A percentile compares a stretch with the other conserved stretches of the same genome.
Evolutionary conservation across 2,329 filamentous ascomycete genomes (phyloP).

Genomic region (Fusarium haematococcum): DNA sequence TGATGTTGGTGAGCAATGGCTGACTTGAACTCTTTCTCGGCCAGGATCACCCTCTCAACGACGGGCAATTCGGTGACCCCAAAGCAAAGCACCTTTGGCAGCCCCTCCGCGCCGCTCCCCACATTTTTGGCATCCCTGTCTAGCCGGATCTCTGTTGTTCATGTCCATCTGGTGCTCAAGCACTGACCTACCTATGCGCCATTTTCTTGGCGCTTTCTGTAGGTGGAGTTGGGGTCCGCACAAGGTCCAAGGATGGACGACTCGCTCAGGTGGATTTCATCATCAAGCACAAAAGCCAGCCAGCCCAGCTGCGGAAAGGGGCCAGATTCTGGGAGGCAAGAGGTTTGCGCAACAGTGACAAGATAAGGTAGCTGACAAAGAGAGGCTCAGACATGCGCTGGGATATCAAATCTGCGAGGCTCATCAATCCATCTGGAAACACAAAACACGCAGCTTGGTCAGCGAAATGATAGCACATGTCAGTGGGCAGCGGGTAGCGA

Average conservation of each 20-base stretch:
- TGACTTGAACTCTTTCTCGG: not conserved
- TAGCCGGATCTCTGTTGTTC: constrained; percentile 35
- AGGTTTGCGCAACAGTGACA: not conserved
- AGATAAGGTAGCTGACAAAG: not conserved
- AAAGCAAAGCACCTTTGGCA: not conserved
- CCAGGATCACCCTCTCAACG: not conserved
- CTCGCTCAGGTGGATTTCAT: constrained; percentile 5
- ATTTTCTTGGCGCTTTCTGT: constrained; percentile 40
- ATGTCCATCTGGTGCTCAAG: constrained; percentile 10
- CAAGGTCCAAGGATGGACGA: constrained; percentile 21
- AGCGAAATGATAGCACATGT: constrained; percentile 32
- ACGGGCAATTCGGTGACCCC: constrained; percentile 6
- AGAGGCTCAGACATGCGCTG: not conserved
- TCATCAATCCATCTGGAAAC: not conserved
- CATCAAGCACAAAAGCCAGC: constrained; percentile 15
- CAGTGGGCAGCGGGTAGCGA: constrained; percentile 11
- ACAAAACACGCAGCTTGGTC: constrained; percentile 12
- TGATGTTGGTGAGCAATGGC: not conserved
- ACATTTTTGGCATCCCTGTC: constrained; percentile 38
- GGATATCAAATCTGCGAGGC: not conserved
- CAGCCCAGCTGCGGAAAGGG: not conserved
- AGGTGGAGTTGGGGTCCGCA: constrained; percentile 28
- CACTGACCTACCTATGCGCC: constrained; percentile 29
- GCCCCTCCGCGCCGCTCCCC: constrained; percentile 17
- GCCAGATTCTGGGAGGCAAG: not conserved